Base-by-base conservation (phyloP, 495 filamentous ascomycete species). In the Physcia stellaris region DNA sequence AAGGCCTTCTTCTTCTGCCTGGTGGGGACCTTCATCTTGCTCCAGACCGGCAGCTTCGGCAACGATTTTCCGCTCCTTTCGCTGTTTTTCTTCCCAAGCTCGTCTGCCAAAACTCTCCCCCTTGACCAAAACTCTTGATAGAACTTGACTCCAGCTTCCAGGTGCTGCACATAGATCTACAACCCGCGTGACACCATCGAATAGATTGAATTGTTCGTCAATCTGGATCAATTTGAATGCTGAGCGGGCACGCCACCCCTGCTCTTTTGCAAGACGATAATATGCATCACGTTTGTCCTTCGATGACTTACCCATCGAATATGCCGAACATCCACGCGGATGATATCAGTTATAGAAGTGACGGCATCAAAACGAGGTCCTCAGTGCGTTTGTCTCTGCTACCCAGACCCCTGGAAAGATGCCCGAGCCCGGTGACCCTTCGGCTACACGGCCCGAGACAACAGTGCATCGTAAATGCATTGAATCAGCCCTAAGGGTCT, bases 201-300 rank as follows among this genome's bases (percentile, higher is more conserved):
- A 93, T 32, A 98, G 75, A 54, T 94, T 79, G 70, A 95, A 98
- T 65, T 92, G 80, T 70, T 94, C 86, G 55, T 96, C 83, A 31
- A 98, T 74, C 55, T 98, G 90, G 20, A 98, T 74, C 29, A 98
- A 71, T 54, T 98, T 98, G 75, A 92, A 98, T 23, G 90, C 90
- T 41, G 82, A 88, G 35, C 90, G 80, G 12, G 90, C 90, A 19
- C 90, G 83, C 87, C 87, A 98, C 41, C 90, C 88, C 69, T 96
- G 86, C 52, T 98, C 90, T 62, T 98, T 98, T 3, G 90, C 90
- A 6, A 98, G 79, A 21, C 90, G 76, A 55, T 98, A 98, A 61
- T 98, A 98, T 37, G 86, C 83, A 55, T 98, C 90, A 34, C 90
- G 82, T 64, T 98, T 98, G 53, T 98, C 90, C 61, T 98, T 98